Evolutionary conservation across 2,329 filamentous ascomycete genomes (phyloP).

Genomic region (Fonsecaea nubica): DNA sequence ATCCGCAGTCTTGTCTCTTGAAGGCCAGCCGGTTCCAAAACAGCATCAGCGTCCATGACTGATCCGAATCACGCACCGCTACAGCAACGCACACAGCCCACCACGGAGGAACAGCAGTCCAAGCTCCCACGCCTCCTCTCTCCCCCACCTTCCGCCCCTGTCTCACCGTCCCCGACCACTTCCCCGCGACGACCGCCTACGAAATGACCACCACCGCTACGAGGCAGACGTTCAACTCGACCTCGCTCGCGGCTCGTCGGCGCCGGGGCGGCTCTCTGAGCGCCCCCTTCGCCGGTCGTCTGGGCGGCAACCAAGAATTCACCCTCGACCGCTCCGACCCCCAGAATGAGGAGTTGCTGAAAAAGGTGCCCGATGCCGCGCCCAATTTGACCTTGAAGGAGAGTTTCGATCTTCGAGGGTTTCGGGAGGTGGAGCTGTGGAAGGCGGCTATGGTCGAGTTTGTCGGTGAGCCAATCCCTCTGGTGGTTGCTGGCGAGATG

Average conservation of each 20-base stretch:
- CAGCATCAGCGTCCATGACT: not conserved
- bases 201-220: conserved; percentile 17
- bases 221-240: not conserved
- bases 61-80: not conserved
- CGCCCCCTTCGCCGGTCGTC: conserved; percentile 45
- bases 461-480: conserved; percentile 40
- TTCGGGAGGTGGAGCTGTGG: conserved; percentile 47
- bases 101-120: not conserved
- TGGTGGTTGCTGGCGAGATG: not conserved
- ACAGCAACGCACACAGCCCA: not conserved
- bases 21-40: too few relatives aligned
- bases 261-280: conserved; percentile 11
- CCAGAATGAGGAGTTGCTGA: conserved; percentile 42
- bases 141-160: conserved; percentile 8
- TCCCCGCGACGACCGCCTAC: conserved; percentile 8
- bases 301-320: conserved; percentile 49
- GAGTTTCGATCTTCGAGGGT: conserved; percentile 46
- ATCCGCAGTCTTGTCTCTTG: not conserved
- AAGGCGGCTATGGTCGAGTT: conserved; percentile 53
- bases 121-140: not conserved
- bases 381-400: conserved; percentile 50
- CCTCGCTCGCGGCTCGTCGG: conserved; percentile 1
- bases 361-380: conserved; percentile 51
- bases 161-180: conserved; percentile 5
- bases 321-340: conserved; percentile 44